Evolutionary conservation across 805 yeast genomes (phyloP).

Genomic region (Candida wancherniae): DNA sequence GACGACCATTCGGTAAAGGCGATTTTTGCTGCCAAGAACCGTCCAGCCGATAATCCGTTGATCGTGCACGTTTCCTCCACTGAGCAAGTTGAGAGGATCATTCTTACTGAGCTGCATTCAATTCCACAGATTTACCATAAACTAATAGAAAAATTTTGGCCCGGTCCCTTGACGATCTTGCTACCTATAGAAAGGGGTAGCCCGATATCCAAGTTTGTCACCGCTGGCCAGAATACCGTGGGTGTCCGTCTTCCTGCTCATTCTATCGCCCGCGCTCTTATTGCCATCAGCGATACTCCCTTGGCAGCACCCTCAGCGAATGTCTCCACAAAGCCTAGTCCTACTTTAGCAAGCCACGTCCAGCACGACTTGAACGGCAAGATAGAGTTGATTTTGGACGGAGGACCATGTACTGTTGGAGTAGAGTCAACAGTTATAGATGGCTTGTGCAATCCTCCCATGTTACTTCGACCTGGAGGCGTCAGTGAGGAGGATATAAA

Average conservation of each 20-base stretch:
- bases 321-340: constrained; percentile 92
- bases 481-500: constrained; percentile 73
- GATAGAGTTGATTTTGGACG: constrained; percentile 84
- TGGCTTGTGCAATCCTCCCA: constrained; percentile 80
- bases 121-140: constrained; percentile 68
- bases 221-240: constrained; percentile 84
- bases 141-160: constrained; percentile 77
- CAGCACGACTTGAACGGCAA: constrained; percentile 70
- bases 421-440: constrained; percentile 93
- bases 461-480: constrained; percentile 92
- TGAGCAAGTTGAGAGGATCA: constrained; percentile 59
- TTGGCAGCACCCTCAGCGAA: constrained; percentile 98
- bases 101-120: constrained; percentile 43
- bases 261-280: constrained; percentile 86
- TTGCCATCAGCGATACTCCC: constrained; percentile 79
- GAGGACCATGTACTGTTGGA: constrained; percentile 85
- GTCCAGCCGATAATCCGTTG: constrained; percentile 94
- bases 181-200: constrained; percentile 52
- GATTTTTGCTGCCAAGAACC: constrained; percentile 82
- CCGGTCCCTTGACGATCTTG: constrained; percentile 89
- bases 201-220: constrained; percentile 67
- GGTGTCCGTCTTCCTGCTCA: constrained; percentile 88
- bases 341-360: constrained; percentile 86
- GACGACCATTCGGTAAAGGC: constrained; percentile 65
- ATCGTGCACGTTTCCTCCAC: constrained; percentile 83